Percentiles rank a stretch among this genome's conserved stretches.
Conservation (phyloP, 164 flowering plant genomes). For the Sextonia rubra region DNA sequence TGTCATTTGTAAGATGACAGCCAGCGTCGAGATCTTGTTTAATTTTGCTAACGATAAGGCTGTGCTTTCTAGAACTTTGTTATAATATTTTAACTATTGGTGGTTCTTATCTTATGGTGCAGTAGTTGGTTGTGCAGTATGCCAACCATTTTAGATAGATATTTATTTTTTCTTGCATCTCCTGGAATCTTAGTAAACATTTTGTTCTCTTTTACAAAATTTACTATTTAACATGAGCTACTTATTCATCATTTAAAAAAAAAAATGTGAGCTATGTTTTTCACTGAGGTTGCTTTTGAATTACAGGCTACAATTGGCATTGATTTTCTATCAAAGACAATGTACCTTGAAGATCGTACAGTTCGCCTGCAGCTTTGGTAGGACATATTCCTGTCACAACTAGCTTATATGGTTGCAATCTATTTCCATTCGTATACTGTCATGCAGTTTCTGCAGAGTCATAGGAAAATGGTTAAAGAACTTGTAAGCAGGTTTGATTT, state of each 20-base stretch:
- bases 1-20: too few relatives aligned
- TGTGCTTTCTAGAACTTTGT: too few relatives aligned
- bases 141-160: too few relatives aligned
- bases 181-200: neutral
- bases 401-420: neutral
- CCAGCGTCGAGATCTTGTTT: too few relatives aligned
- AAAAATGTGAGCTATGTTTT: neutral
- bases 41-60: too few relatives aligned
- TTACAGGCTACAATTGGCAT: conserved; percentile 84
- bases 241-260: neutral
- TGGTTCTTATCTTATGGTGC: too few relatives aligned
- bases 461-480: neutral
- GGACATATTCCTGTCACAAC: conserved; percentile 12
- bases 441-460: neutral
- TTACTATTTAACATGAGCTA: too few relatives aligned
- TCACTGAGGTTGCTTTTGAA: neutral
- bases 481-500: too few relatives aligned
- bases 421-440: neutral
- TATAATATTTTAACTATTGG: too few relatives aligned
- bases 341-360: conserved; percentile 88
- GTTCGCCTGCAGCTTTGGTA: conserved; percentile 84
- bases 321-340: conserved; percentile 83
- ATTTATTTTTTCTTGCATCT: too few relatives aligned
- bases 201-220: neutral
- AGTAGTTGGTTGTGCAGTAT: too few relatives aligned